phyloP scores from a whole-genome alignment of 225 moss, liverwort and hornwort species.

The Neckera pumila region DNA sequence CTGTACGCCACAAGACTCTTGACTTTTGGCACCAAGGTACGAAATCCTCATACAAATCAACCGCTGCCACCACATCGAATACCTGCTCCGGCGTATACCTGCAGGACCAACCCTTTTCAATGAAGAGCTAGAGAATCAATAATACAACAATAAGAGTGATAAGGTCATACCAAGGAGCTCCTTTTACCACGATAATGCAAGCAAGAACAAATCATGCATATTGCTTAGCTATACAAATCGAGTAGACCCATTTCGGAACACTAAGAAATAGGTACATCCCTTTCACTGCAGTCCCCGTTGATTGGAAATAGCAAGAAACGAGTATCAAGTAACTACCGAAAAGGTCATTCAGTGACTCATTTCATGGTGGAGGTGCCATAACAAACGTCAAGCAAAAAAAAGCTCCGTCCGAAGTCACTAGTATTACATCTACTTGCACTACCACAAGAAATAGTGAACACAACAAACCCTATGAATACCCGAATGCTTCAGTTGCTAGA shows the following conservation, averaged over 20 bases:
- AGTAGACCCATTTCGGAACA: background rate
- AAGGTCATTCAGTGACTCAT: background rate
- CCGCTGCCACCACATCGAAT: slow-evolving; percentile 86
- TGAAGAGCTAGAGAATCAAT: background rate
- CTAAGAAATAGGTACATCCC: background rate
- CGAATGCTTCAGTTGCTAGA: background rate
- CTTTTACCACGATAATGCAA: background rate
- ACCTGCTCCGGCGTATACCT: slow-evolving; percentile 97
- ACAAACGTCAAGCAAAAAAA: background rate
- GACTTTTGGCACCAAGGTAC: slow-evolving; percentile 94
- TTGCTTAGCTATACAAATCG: background rate
- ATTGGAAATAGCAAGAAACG: background rate
- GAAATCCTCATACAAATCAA: slow-evolving; percentile 95
- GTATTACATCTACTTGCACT: background rate
- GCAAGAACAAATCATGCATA: background rate
- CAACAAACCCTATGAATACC: background rate
- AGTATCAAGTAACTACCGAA: background rate
- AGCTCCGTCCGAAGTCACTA: background rate
- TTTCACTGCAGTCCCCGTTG: background rate
- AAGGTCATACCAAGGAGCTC: background rate
- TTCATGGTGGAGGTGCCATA: background rate
- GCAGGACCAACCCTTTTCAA: background rate
- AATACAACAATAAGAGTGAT: background rate
- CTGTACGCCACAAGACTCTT: slow-evolving; percentile 50
- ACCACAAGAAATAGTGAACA: background rate